Conservation (phyloP, 1,284 basidiomycete genomes). For the Meripilus lineatus region DNA sequence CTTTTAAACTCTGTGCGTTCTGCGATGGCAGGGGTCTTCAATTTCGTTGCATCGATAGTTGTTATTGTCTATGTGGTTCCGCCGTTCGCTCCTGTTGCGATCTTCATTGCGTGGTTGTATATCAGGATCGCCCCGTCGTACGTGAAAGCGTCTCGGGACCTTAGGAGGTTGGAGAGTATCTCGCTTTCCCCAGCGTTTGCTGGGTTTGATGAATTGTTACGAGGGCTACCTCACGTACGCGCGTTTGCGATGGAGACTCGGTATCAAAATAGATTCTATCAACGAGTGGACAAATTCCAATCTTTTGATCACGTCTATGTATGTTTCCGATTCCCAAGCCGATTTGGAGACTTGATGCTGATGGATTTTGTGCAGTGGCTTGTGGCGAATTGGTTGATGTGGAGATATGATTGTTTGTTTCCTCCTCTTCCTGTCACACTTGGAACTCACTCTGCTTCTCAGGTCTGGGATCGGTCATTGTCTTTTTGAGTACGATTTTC, state of each 20-base stretch:
- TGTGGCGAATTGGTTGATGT: constrained; percentile 62
- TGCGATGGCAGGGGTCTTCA: constrained; percentile 53
- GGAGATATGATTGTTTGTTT: constrained; percentile 65
- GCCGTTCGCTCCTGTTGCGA: constrained; percentile 63
- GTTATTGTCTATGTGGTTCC: constrained; percentile 66
- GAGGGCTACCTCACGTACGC: constrained; percentile 72
- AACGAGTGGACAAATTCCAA: constrained; percentile 74
- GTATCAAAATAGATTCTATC: constrained; percentile 72
- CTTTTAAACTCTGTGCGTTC: constrained; percentile 53
- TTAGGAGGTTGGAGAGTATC: constrained; percentile 67
- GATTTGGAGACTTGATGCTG: background rate
- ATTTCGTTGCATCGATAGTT: constrained; percentile 61
- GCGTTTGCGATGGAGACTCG: constrained; percentile 78
- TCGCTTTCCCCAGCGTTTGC: constrained; percentile 68
- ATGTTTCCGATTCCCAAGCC: constrained; percentile 21
- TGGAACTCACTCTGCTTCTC: no score
- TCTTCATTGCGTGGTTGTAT: constrained; percentile 69
- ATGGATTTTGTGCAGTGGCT: constrained; percentile 44
- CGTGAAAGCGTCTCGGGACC: constrained; percentile 64
- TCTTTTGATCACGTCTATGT: constrained; percentile 69
- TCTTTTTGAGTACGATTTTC: constrained; percentile 70
- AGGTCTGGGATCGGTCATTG: constrained; percentile 74
- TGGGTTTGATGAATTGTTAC: constrained; percentile 75
- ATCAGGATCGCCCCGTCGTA: constrained; percentile 67
- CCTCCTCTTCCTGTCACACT: background rate